Base-by-base conservation (phyloP, 2,329 filamentous ascomycete species). In the Monosporascus sp. region DNA sequence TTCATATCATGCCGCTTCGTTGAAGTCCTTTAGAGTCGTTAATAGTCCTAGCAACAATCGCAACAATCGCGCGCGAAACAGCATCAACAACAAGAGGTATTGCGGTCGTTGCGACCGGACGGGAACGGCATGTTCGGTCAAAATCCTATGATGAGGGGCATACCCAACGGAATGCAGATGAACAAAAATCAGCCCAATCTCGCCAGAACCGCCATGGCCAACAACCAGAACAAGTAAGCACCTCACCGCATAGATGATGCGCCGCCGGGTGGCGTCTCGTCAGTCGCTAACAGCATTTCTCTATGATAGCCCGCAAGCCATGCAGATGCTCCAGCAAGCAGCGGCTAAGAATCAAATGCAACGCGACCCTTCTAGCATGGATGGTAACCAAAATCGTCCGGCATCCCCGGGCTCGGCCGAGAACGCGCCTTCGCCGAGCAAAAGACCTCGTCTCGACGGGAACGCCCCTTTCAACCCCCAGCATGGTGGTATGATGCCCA, bases 381-480 rank as follows among this genome's bases (percentile, higher is more conserved):
- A 96, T 63, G 87, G 88, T 70, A 90, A 87, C 71, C 88, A 88
- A 55, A 85, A 87, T 58, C 84, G 91, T 55, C 87, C 90, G 27
- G 85, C 87, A 53, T 96, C 93, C 37, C 93, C 93, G 7, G 84
- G 85, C 49, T 87, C 87, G 38, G 86, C 85, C 51, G 92, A 97
- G 50, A 94, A 94, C 65, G 91, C 90, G 25, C 90, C 91, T 5
- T 97, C 93, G 35, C 93, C 93, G 2, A 93, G 89, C 58, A 97
- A 97, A 76, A 83, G 92, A 65, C 89, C 86, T 53, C 88, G 92
- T 53, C 81, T 96, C 55, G 89, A 92, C 59, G 85, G 87, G 65
- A 82, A 83, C 63, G 79, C 79, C 37, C 79, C 80, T 9, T 90
- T 90, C 72, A 89, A 89, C 67, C 84, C 85, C 57, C 85, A 85